These are phyloP conservation scores for Fraxinus cuspidata DNA, from an alignment of 257 asterid species.

Conservation along the genomic window DNA sequence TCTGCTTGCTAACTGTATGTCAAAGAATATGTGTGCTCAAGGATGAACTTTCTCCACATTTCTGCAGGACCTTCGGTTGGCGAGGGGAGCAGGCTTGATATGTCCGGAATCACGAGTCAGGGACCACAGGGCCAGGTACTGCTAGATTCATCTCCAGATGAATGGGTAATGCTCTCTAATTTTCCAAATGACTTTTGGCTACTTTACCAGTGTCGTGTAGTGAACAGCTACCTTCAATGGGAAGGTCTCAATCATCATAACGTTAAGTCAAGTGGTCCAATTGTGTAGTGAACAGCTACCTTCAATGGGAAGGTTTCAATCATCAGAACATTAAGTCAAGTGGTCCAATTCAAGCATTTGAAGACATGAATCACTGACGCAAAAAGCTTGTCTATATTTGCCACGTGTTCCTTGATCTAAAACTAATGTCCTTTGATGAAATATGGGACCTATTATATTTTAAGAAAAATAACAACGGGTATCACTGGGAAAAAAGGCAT, in stretches of 20 bases:
- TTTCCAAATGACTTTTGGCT: conserved; percentile 1
- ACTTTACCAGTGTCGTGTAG: conserved; percentile 16
- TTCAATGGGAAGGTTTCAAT: conserved; percentile 8
- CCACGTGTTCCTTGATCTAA: neutral
- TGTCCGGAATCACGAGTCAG: conserved; percentile 39
- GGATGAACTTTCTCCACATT: neutral
- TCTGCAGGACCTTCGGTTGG: conserved; percentile 26
- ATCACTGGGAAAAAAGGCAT: neutral
- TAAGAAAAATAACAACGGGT: neutral
- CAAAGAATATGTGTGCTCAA: neutral
- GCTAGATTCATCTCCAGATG: conserved; percentile 23
- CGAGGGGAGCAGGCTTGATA: conserved; percentile 32
- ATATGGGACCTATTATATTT: neutral
- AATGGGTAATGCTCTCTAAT: conserved; percentile 23
- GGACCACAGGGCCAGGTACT: conserved; percentile 29
- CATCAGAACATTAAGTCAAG: neutral
- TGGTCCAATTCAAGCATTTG: neutral
- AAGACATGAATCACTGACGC: neutral
- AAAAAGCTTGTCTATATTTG: neutral
- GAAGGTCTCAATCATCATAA: neutral
- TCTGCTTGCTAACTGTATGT: neutral
- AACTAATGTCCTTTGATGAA: neutral
- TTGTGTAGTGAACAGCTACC: conserved; percentile 3
- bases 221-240: conserved; percentile 10
- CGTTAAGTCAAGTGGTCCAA: neutral